Base-by-base conservation (phyloP, 768 basidiomycete species). In the Termitomyces sp. region DNA sequence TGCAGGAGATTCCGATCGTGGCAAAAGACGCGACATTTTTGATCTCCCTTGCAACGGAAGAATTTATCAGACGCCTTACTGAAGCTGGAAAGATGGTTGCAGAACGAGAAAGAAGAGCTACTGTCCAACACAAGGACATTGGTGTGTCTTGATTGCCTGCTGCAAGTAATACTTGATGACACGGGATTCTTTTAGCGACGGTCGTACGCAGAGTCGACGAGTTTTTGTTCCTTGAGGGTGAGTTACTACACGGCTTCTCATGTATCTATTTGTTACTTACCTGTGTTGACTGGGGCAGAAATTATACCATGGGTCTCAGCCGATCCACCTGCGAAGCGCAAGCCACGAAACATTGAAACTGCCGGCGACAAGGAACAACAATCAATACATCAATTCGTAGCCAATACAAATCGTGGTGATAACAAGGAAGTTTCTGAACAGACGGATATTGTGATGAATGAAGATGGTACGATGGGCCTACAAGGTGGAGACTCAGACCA, bases 1-100 rank as follows among this genome's bases (percentile, higher is more conserved):
- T 23, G 50, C 61, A 93, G 91, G 91, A 93, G 48, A 80, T 93
- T 54, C 86, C 89, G 0, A 84, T 85, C 44, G 77, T 92, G 5
- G 85, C 87, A 12, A 86, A 79, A 68, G 93, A 95, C 55, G 92
- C 91, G 26, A 81, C 84, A 0, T 85, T 92, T 64, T 72, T 93
- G 61, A 87, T 95, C 49, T 85, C 90, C 23, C 74, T 93, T 30
- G 93, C 93, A 5, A 87, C 94, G 57, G 94, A 96, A 72, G 88
- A 93, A 70, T 95, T 96, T 63, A 87, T 95, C 55, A 86, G 83
- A 69, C 81, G 86, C 52, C 73, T 95, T 32, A 80, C 82, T 35
- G 83, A 88, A 57, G 88, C 90, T 6, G 83, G 82, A n/a, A 85
- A 89, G 62, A 80, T 75, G 55, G 79, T 85, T 14, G 91, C 93